phyloP scores from a whole-genome alignment of 2,329 filamentous ascomycete genomes.

The Ascochyta lentis region DNA sequence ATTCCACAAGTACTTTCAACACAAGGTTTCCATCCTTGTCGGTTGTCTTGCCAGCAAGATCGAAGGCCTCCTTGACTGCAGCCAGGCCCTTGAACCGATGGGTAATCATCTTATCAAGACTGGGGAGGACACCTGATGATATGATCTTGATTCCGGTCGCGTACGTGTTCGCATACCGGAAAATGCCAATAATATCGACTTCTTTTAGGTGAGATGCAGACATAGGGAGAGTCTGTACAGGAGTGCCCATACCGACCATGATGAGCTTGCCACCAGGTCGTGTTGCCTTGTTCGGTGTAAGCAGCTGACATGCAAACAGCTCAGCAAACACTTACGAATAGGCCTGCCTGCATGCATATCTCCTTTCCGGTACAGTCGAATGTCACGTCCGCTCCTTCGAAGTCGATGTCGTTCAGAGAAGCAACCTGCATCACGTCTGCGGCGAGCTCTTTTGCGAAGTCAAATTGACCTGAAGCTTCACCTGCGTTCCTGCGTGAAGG shows the following conservation, averaged over 20 bases:
- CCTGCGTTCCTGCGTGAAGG: constrained; percentile 30
- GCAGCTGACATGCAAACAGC: neutral
- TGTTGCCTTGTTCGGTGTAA: constrained; percentile 43
- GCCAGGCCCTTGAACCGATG: constrained; percentile 57
- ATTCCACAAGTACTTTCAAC: constrained; percentile 57
- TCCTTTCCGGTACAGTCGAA: constrained; percentile 54
- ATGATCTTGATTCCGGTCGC: constrained; percentile 61
- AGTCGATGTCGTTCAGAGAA: constrained; percentile 45
- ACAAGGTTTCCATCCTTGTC: constrained; percentile 61
- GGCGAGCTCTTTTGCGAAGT: constrained; percentile 46
- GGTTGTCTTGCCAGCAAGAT: constrained; percentile 57
- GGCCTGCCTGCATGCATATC: constrained; percentile 52
- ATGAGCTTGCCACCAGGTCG: constrained; percentile 60
- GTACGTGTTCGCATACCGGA: constrained; percentile 63
- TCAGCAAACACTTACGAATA: constrained; percentile 44
- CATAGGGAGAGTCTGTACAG: constrained; percentile 61
- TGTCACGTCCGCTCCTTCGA: constrained; percentile 50
- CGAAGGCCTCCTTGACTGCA: constrained; percentile 60
- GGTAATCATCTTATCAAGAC: constrained; percentile 61
- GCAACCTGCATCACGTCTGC: constrained; percentile 47
- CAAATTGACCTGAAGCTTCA: constrained; percentile 43
- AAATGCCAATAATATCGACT: constrained; percentile 64
- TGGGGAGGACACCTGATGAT: constrained; percentile 57
- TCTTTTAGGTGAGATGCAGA: constrained; percentile 62
- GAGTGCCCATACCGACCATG: constrained; percentile 65